Conservation (phyloP, 1,284 basidiomycete genomes). For the Melampsora larici-populina region DNA sequence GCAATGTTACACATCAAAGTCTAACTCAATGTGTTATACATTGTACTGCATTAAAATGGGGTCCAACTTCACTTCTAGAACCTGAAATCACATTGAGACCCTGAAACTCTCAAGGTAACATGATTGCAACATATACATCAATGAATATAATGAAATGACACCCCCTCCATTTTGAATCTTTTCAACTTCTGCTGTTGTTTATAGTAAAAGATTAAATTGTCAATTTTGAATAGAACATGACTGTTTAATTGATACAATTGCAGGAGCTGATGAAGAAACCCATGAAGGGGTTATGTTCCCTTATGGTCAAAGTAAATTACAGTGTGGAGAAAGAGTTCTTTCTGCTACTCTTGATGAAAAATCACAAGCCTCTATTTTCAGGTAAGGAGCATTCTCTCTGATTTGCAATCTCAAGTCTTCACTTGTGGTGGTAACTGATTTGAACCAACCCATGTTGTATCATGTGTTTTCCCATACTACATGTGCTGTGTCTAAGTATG, state of each 20-base stretch:
- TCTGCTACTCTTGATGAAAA: neutral
- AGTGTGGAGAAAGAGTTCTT: constrained; percentile 37
- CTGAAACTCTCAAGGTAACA: constrained; percentile 27
- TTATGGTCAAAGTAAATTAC: constrained; percentile 37
- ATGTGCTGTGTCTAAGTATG: too few species aligned
- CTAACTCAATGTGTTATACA: constrained; percentile 34
- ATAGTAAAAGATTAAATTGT: constrained; percentile 6
- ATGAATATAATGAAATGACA: constrained; percentile 20
- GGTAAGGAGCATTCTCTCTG: too few species aligned
- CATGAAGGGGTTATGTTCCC: constrained; percentile 19
- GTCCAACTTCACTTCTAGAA: constrained; percentile 18
- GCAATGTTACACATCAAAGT: neutral
- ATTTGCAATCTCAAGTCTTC: too few species aligned
- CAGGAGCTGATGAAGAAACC: neutral
- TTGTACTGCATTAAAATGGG: constrained; percentile 37
- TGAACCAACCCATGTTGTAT: too few species aligned
- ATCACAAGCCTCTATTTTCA: too few species aligned
- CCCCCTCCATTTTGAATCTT: constrained; percentile 17
- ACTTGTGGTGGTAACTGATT: too few species aligned
- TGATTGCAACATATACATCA: constrained; percentile 17
- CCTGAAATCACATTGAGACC: constrained; percentile 22
- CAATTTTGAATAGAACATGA: neutral
- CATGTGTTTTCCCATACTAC: too few species aligned
- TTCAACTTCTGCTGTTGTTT: constrained; percentile 40
- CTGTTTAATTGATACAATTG: neutral